These are phyloP conservation scores for Curvularia lunata DNA, from an alignment of 2,329 filamentous ascomycete species.

Conservation along the genomic window DNA sequence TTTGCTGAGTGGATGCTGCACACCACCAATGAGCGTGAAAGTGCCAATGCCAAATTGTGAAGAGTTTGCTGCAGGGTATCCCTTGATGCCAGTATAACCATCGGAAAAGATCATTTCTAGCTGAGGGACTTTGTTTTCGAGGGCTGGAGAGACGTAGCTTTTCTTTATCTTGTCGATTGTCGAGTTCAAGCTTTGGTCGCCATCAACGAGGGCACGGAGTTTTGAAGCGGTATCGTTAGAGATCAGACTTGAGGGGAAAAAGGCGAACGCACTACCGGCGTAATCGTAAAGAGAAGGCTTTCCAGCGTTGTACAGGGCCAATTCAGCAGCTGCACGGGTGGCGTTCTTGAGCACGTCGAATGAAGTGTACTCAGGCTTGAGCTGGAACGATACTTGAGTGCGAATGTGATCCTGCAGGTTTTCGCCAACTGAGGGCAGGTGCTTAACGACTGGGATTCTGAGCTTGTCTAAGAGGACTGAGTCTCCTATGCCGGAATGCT, in stretches of 20 bases:
- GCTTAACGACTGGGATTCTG: conserved; percentile 28
- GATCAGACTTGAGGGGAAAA: conserved; percentile 53
- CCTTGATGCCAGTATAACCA: conserved; percentile 53
- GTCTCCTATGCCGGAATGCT: conserved; percentile 36
- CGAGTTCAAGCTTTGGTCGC: conserved; percentile 20
- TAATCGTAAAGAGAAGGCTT: conserved; percentile 51
- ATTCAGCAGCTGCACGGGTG: conserved; percentile 49
- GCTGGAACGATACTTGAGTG: conserved; percentile 32
- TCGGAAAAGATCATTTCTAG: conserved; percentile 56
- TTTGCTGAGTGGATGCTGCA: conserved; percentile 45
- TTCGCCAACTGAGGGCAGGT: conserved; percentile 35
- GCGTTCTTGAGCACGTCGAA: conserved; percentile 35
- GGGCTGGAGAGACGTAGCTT: conserved; percentile 44
- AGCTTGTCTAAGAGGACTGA: conserved; percentile 21
- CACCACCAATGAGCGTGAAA: conserved; percentile 44
- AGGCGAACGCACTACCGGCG: conserved; percentile 50
- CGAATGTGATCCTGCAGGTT: conserved; percentile 46
- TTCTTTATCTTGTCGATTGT: conserved; percentile 30
- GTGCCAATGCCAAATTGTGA: conserved; percentile 37
- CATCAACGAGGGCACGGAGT: conserved; percentile 45
- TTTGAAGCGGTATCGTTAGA: conserved; percentile 40
- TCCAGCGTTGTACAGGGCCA: conserved; percentile 46
- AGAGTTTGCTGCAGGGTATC: conserved; percentile 38
- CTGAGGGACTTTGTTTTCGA: conserved; percentile 47
- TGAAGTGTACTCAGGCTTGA: conserved; percentile 32